Evolutionary conservation across 2,329 filamentous ascomycete genomes (phyloP), one percentile per base, ranked within the genome.

Genomic region (Epichloe sibirici): DNA sequence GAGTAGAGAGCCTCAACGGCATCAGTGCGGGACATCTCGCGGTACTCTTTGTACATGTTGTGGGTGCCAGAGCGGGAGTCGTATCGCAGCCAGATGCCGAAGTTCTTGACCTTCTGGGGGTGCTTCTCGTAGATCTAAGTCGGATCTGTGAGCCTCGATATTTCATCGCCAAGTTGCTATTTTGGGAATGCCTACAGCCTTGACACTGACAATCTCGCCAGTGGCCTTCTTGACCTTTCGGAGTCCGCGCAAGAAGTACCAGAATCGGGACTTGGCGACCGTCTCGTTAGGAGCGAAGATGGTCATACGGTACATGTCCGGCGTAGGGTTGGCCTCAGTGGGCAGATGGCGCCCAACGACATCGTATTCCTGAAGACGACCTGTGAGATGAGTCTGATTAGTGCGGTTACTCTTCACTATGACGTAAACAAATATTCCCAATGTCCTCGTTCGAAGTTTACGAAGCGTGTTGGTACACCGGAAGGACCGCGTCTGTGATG

Each of bases 41-140:
- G 88, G 87, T 96, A 97, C 86, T 98, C 93, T 86, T 97, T 97
- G 89, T 98, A 98, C 93, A 98, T 98, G 87, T 98, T 98, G 90
- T 98, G 93, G 69, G 93, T 98, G 68, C 93, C 93, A 68, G 93
- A 97, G 76, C 93, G 91, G 59, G 94, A 98, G 80, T 98, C 91
- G 81, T 98, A 98, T 73, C 94, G 90, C 79, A 98, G 86, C 94
- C 94, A 98, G 84, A 98, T 85, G 74, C 93, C 93, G 74, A 98
- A 97, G 88, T 96, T 98, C 90, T 98, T 98, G 83, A 98, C 90
- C 83, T 95, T 96, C 71, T 90, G 81, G 69, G 93, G 93, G 76
- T 89, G 90, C 86, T 97, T 97, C 90, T 98, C 93, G 78, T 83
- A 77, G 80, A 98, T 94, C 90, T 95, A 47, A 17, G 34, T 47